A percentile compares a stretch with the other conserved stretches of the same genome.
Conservation (phyloP, 2,329 filamentous ascomycete species). For the Didymella keratinophila region DNA sequence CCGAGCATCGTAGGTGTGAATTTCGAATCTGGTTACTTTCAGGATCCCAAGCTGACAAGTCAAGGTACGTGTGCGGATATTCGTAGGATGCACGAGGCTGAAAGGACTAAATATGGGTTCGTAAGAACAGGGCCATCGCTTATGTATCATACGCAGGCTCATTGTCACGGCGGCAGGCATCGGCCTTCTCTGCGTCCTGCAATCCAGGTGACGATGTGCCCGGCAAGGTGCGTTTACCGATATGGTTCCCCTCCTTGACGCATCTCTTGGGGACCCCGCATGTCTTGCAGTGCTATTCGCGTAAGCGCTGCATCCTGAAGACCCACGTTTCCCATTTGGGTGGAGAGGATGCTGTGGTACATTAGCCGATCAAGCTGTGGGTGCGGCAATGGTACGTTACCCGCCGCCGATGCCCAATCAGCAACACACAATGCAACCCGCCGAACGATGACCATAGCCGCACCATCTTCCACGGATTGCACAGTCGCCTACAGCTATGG, state of each 20-base stretch:
- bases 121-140: neutral
- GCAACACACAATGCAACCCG: neutral
- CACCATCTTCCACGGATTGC: neutral
- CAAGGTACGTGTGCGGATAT: neutral
- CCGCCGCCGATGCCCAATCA: neutral
- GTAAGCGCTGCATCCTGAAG: too few relatives aligned
- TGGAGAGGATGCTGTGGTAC: neutral
- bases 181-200: neutral
- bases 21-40: neutral
- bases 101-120: neutral
- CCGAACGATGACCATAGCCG: neutral
- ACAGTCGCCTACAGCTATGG: neutral
- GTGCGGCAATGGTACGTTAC: slow-evolving; percentile 1
- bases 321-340: neutral
- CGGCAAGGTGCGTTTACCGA: slow-evolving; percentile 5
- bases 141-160: neutral
- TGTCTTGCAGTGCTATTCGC: neutral
- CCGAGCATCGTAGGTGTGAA: slow-evolving; percentile 58
- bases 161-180: neutral
- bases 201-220: neutral
- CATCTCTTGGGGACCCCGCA: neutral
- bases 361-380: neutral
- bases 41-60: neutral
- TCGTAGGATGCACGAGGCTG: neutral
- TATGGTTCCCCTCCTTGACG: neutral